phyloP scores from a whole-genome alignment of 768 basidiomycete species.

The Leucocoprinus leucothites region DNA sequence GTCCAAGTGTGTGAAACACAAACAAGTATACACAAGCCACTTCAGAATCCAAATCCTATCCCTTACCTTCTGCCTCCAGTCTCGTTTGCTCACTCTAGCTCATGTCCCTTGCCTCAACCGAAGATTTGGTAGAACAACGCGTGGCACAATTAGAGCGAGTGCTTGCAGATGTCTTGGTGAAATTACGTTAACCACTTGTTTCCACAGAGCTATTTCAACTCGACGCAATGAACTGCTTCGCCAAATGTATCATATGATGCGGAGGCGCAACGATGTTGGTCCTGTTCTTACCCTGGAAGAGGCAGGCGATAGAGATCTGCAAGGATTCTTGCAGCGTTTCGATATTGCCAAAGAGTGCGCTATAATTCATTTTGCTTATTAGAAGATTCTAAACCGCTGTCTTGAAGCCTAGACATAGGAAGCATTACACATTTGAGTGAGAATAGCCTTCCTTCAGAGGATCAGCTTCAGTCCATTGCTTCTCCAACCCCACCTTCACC shows the following conservation, averaged over 20 bases:
- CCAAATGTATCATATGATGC: slow-evolving; percentile 69
- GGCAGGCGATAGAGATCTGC: slow-evolving; percentile 12
- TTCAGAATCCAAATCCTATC: background rate
- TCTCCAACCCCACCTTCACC: slow-evolving; percentile 14
- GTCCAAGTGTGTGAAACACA: slow-evolving; percentile 8
- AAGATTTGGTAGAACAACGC: slow-evolving; percentile 42
- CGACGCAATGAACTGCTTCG: slow-evolving; percentile 69
- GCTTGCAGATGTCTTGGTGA: background rate
- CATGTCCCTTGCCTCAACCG: slow-evolving; percentile 15
- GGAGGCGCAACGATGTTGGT: slow-evolving; percentile 45
- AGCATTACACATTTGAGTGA: slow-evolving; percentile 35
- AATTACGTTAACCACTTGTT: slow-evolving; percentile 10
- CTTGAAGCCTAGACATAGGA: slow-evolving; percentile 37
- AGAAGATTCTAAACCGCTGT: slow-evolving; percentile 5
- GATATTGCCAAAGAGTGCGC: slow-evolving; percentile 21
- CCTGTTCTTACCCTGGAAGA: slow-evolving; percentile 27
- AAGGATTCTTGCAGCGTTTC: slow-evolving; percentile 12
- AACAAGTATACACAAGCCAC: slow-evolving; percentile 4
- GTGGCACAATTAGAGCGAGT: slow-evolving; percentile 41
- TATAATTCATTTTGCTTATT: background rate
- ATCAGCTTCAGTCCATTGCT: slow-evolving; percentile 12
- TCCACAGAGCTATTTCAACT: slow-evolving; percentile 52
- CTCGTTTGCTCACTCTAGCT: background rate
- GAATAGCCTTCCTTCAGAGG: slow-evolving; percentile 20
- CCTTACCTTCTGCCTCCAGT: background rate